These are phyloP conservation scores for Candida tallmaniae DNA, from an alignment of 805 yeast species.

Conservation along the genomic window DNA sequence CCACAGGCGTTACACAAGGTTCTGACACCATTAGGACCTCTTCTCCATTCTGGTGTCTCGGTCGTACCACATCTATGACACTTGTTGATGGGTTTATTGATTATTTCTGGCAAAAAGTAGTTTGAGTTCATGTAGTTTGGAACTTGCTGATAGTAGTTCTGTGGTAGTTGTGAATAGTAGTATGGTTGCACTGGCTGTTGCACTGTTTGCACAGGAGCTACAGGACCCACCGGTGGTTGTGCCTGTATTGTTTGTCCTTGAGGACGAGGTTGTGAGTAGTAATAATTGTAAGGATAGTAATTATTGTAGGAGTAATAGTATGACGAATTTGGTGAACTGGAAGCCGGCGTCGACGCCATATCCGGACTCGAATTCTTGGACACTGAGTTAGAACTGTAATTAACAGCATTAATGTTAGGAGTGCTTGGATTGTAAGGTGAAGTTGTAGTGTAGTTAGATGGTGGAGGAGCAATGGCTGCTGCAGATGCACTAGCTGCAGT, in stretches of 20 bases:
- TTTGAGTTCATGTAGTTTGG: conserved; percentile 7
- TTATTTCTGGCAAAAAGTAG: conserved; percentile 27
- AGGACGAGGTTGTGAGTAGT: too few species aligned
- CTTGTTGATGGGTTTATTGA: conserved; percentile 29
- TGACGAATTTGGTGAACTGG: neutral
- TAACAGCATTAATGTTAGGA: neutral
- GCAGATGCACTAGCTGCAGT: neutral
- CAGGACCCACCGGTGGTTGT: neutral
- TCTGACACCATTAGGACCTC: conserved; percentile 44
- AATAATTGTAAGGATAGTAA: neutral
- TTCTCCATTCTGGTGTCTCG: conserved; percentile 43
- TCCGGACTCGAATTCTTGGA: neutral
- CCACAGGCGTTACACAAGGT: conserved; percentile 43
- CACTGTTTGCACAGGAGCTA: neutral
- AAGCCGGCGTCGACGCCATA: neutral
- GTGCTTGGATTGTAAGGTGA: neutral
- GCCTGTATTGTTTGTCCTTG: too few species aligned
- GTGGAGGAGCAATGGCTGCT: neutral
- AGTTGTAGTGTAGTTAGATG: neutral
- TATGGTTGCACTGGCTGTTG: neutral
- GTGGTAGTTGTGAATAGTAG: conserved; percentile 1
- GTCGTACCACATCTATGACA: conserved; percentile 45
- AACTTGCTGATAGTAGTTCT: conserved; percentile 4
- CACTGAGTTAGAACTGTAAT: neutral
- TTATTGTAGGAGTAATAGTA: neutral